Percentiles rank a stretch among this genome's conserved stretches.
These are phyloP conservation scores for Umbelopsis sp. DNA, from an alignment of 192 early-diverging fungal genomes.

Conservation along the genomic window DNA sequence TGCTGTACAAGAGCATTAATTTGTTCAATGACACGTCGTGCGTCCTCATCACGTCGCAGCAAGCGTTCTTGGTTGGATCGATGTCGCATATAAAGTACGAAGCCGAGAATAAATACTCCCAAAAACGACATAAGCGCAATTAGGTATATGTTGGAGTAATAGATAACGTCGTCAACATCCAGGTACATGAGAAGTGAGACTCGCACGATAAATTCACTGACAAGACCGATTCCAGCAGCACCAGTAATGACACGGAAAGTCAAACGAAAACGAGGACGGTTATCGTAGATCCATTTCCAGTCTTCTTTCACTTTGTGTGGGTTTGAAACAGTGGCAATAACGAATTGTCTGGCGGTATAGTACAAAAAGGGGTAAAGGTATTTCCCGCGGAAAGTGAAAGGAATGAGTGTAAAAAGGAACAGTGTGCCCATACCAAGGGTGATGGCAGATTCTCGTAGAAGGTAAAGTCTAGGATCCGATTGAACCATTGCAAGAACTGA, in stretches of 20 bases:
- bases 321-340: constrained; percentile 30
- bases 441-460: constrained; percentile 47
- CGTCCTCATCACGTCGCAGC: neutral
- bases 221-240: constrained; percentile 41
- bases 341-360: constrained; percentile 37
- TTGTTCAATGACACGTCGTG: neutral
- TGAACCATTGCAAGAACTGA: constrained; percentile 43
- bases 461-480: constrained; percentile 40
- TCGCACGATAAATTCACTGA: constrained; percentile 44
- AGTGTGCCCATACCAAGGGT: constrained; percentile 39
- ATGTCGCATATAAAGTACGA: constrained; percentile 29
- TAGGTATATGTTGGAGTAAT: constrained; percentile 38
- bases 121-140: constrained; percentile 25
- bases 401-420: constrained; percentile 41
- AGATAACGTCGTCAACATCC: constrained; percentile 34
- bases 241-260: constrained; percentile 37
- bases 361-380: constrained; percentile 42
- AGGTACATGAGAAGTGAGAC: constrained; percentile 26
- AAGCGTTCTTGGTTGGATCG: constrained; percentile 23
- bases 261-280: constrained; percentile 34
- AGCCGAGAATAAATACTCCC: constrained; percentile 19
- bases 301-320: constrained; percentile 32
- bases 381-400: constrained; percentile 32
- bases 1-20: constrained; percentile 2
- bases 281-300: constrained; percentile 42